Percentiles rank a stretch among this genome's conserved stretches.
phyloP scores from a whole-genome alignment of 2,329 filamentous ascomycete species.

The Ascosphaera acerosa region DNA sequence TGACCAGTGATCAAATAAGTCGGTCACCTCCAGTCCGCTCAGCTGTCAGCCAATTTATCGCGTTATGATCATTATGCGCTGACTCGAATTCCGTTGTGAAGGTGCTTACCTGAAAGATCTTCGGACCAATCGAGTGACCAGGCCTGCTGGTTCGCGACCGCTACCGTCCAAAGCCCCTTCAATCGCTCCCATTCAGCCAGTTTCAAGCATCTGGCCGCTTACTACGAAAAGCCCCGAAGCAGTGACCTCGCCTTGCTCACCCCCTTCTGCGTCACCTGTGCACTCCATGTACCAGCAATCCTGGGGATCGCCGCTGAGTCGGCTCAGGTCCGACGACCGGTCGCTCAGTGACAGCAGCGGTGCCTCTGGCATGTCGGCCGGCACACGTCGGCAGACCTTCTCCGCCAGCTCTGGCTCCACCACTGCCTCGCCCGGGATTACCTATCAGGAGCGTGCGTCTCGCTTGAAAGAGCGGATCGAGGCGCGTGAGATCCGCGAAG shows the following conservation, averaged over 20 bases:
- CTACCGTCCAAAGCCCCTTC: constrained; percentile 24
- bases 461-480: constrained; percentile 34
- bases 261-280: constrained; percentile 7
- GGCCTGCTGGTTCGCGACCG: constrained; percentile 35
- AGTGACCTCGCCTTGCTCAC: neutral
- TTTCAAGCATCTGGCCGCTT: neutral
- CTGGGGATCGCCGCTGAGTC: constrained; percentile 11
- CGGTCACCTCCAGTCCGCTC: no score
- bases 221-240: neutral
- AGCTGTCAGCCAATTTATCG: no score
- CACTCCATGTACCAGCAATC: constrained; percentile 16
- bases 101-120: constrained; percentile 30
- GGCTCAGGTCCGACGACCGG: constrained; percentile 10
- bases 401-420: constrained; percentile 4
- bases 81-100: neutral
- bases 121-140: constrained; percentile 28
- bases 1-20: constrained; percentile 23
- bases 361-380: constrained; percentile 2
- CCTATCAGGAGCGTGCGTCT: constrained; percentile 29
- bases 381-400: neutral
- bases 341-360: constrained; percentile 5
- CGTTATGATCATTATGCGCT: no score
- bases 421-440: constrained; percentile 14
- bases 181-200: neutral
- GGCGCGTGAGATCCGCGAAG: constrained; percentile 28